Evolutionary conservation across 805 yeast genomes (phyloP).

Genomic region (Nematodospora valgi): DNA sequence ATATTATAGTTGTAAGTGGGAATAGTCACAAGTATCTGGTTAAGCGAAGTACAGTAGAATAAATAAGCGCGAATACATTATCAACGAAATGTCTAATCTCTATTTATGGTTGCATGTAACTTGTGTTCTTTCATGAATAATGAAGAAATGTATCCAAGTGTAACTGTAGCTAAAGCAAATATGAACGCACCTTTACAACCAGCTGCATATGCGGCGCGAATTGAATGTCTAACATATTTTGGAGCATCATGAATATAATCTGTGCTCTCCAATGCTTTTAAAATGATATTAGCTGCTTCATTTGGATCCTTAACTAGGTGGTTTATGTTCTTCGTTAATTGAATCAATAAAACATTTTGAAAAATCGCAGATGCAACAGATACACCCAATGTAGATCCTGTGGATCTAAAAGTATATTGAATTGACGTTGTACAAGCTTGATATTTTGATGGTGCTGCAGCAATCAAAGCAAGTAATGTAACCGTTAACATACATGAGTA

Average conservation of each 20-base stretch:
- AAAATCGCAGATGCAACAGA: slow-evolving; percentile 65
- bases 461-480: slow-evolving; percentile 68
- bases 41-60: neutral
- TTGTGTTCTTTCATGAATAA: slow-evolving; percentile 55
- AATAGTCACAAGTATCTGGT: slow-evolving; percentile 20
- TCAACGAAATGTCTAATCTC: slow-evolving; percentile 25
- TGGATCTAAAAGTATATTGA: slow-evolving; percentile 82
- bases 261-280: slow-evolving; percentile 53
- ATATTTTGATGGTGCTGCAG: slow-evolving; percentile 62
- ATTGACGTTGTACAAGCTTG: slow-evolving; percentile 89
- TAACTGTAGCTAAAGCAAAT: slow-evolving; percentile 42
- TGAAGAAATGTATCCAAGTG: slow-evolving; percentile 39
- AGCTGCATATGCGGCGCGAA: slow-evolving; percentile 48
- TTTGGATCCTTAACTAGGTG: slow-evolving; percentile 24
- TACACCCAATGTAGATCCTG: slow-evolving; percentile 85
- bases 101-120: slow-evolving; percentile 49
- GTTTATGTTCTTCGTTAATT: slow-evolving; percentile 18
- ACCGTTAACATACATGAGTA: slow-evolving; percentile 68
- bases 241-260: slow-evolving; percentile 57
- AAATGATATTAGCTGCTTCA: slow-evolving; percentile 43
- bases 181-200: slow-evolving; percentile 54
- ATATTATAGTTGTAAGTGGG: slow-evolving; percentile 16
- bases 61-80: neutral
- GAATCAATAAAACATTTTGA: slow-evolving; percentile 41
- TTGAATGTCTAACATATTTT: slow-evolving; percentile 40